Percentiles rank a stretch among this genome's conserved stretches.
These are phyloP conservation scores for Trifolium pratense DNA, from an alignment of 306 rosid genomes.

Conservation along the genomic window DNA sequence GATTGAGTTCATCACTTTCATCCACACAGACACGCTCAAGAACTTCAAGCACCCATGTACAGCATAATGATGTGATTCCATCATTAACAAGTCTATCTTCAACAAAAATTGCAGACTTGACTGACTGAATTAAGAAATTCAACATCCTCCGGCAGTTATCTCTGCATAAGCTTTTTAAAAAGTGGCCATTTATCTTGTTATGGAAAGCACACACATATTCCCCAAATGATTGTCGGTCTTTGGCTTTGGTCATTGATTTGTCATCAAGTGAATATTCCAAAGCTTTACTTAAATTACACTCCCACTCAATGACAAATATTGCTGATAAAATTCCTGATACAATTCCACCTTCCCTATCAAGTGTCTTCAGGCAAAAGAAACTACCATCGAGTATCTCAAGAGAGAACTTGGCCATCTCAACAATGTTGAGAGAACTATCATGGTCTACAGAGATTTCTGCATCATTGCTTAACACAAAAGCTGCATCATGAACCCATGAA, in stretches of 20 bases:
- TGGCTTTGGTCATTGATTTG: conserved; percentile 47
- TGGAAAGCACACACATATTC: conserved; percentile 57
- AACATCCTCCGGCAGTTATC: conserved; percentile 56
- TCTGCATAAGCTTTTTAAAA: conserved; percentile 57
- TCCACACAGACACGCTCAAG: conserved; percentile 60
- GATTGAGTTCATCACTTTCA: conserved; percentile 64
- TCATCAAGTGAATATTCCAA: conserved; percentile 53
- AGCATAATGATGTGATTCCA: conserved; percentile 59
- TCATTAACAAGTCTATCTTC: conserved; percentile 61
- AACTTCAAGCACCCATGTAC: conserved; percentile 79
- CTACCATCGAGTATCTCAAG: conserved; percentile 81
- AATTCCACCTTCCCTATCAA: conserved; percentile 63
- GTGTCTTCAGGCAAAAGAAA: conserved; percentile 67
- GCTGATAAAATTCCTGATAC: conserved; percentile 75
- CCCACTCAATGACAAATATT: conserved; percentile 75
- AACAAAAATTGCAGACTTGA: conserved; percentile 69
- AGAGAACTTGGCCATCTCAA: conserved; percentile 69
- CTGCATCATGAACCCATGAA: conserved; percentile 67
- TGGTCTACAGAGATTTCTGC: conserved; percentile 46
- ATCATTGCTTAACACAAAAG: conserved; percentile 56
- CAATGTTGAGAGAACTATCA: conserved; percentile 51
- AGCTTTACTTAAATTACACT: conserved; percentile 56
- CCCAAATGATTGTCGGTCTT: conserved; percentile 60
- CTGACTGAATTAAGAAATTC: conserved; percentile 59
- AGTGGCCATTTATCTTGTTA: conserved; percentile 59